A percentile compares a stretch with the other conserved stretches of the same genome.
Evolutionary conservation across 257 asterid genomes (phyloP).

Genomic region (Lavandula angustifolia): DNA sequence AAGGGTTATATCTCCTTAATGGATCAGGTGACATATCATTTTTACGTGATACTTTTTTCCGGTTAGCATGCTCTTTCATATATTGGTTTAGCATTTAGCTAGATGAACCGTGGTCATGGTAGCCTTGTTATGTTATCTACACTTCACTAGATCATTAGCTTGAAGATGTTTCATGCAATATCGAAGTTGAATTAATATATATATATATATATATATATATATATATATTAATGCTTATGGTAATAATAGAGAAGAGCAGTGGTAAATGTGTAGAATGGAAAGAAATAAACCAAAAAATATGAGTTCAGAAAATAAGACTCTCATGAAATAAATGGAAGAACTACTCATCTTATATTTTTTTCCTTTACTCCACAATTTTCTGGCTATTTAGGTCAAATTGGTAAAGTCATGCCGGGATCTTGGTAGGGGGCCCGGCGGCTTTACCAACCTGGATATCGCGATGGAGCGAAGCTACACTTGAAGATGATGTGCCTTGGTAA

Average conservation of each 20-base stretch:
- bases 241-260: too few relatives aligned
- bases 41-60: constrained; percentile 3
- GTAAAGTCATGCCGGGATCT: constrained; percentile 55
- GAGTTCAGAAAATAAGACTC: neutral
- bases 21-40: constrained; percentile 57
- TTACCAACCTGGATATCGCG: constrained; percentile 71
- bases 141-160: too few relatives aligned
- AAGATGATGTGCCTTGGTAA: constrained; percentile 94
- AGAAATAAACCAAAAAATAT: too few relatives aligned
- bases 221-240: too few relatives aligned
- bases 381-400: constrained; percentile 53
- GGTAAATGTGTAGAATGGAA: too few relatives aligned
- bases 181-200: too few relatives aligned
- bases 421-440: constrained; percentile 73
- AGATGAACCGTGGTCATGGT: too few relatives aligned
- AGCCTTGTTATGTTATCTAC: too few relatives aligned
- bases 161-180: too few relatives aligned
- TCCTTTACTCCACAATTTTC: neutral
- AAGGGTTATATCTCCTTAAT: constrained; percentile 49
- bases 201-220: too few relatives aligned
- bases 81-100: neutral
- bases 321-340: neutral
- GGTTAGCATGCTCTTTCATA: constrained; percentile 3
- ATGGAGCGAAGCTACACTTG: constrained; percentile 62
- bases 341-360: neutral